These are phyloP conservation scores for Lentinula raphanica DNA, from an alignment of 768 basidiomycete species.

Conservation along the genomic window DNA sequence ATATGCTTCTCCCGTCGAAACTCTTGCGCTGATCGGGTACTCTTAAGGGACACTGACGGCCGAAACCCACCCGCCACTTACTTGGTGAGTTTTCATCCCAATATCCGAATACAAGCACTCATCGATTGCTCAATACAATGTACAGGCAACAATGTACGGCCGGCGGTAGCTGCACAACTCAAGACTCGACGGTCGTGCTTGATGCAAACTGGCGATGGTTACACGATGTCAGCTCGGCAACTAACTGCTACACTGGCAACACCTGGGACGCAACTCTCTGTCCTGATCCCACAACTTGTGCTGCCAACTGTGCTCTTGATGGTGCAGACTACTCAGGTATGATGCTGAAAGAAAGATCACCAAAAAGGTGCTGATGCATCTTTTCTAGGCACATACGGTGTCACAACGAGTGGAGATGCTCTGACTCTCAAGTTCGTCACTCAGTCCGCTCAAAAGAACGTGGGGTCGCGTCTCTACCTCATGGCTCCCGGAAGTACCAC, in stretches of 20 bases:
- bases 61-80: constrained; percentile 39
- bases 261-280: constrained; percentile 47
- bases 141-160: constrained; percentile 31
- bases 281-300: constrained; percentile 36
- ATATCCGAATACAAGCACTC: no score
- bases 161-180: constrained; percentile 23
- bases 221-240: constrained; percentile 25
- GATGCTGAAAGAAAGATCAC: neutral
- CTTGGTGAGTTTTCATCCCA: constrained; percentile 10
- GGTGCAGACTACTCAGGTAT: constrained; percentile 19
- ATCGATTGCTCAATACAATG: no score
- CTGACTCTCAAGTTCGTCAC: constrained; percentile 30
- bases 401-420: constrained; percentile 26
- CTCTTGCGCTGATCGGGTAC: neutral
- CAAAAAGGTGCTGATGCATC: neutral
- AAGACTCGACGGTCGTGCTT: constrained; percentile 29
- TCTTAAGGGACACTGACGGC: constrained; percentile 26
- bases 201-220: constrained; percentile 52
- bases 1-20: neutral
- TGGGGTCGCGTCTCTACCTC: constrained; percentile 26
- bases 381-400: constrained; percentile 27
- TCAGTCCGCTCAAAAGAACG: constrained; percentile 8
- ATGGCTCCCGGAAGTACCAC: constrained; percentile 21
- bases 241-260: constrained; percentile 35
- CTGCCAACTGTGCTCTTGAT: constrained; percentile 18